phyloP scores from a whole-genome alignment of 176 grass and related monocot genomes.

The Carex kokanica region DNA sequence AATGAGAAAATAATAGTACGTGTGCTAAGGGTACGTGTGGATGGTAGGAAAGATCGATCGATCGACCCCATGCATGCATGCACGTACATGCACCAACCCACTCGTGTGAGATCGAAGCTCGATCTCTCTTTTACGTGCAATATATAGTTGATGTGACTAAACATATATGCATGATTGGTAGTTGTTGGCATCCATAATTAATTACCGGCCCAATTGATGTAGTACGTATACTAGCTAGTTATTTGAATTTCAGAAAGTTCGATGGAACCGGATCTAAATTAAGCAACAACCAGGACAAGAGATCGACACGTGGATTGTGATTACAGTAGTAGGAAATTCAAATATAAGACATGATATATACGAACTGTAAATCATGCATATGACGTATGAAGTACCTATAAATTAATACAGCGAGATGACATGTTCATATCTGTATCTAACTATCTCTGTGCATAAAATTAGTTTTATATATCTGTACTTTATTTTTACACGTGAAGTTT shows the following conservation, averaged over 20 bases:
- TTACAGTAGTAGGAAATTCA: too few species aligned
- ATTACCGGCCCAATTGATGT: background rate
- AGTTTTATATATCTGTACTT: too few species aligned
- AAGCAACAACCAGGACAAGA: background rate
- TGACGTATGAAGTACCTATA: background rate
- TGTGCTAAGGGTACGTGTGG: background rate
- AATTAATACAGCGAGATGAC: too few species aligned
- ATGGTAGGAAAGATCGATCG: background rate
- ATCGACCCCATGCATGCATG: background rate
- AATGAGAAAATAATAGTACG: background rate
- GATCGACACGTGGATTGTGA: too few species aligned
- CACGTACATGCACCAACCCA: constrained; percentile 7
- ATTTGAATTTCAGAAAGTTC: too few species aligned
- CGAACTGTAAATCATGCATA: background rate
- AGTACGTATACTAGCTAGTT: background rate
- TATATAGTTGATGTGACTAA: background rate
- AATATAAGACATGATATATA: too few species aligned
- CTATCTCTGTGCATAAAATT: too few species aligned
- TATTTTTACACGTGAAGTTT: too few species aligned
- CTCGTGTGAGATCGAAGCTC: background rate
- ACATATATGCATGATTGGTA: background rate
- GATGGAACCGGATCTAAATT: background rate
- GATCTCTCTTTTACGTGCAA: background rate
- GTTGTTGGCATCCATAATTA: background rate
- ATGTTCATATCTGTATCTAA: too few species aligned